A percentile compares a stretch with the other conserved stretches of the same genome.
phyloP scores from a whole-genome alignment of 352 stramenopile species.

The Pythium scleroteichum region DNA sequence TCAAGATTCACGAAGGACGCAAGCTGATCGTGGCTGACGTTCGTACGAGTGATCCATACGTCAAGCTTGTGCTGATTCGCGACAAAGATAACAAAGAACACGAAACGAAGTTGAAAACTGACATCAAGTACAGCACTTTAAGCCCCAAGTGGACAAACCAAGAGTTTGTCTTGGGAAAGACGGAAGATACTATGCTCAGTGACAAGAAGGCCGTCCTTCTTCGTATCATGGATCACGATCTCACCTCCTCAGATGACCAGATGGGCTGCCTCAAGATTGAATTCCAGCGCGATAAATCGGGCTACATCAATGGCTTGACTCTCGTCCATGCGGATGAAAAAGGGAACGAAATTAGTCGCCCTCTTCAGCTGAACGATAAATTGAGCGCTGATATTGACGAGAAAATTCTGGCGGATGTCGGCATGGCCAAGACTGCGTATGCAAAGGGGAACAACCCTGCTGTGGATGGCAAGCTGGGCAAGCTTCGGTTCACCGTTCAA shows the following conservation, averaged over 20 bases:
- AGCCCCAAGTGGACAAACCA: constrained; percentile 76
- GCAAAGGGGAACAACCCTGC: constrained; percentile 43
- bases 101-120: constrained; percentile 60
- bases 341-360: constrained; percentile 26
- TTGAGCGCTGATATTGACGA: constrained; percentile 49
- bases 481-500: constrained; percentile 52
- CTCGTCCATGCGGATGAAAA: constrained; percentile 46
- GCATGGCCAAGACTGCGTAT: constrained; percentile 32
- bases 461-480: constrained; percentile 51
- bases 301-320: constrained; percentile 48
- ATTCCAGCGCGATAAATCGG: constrained; percentile 50
- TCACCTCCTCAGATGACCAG: constrained; percentile 45
- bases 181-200: constrained; percentile 44
- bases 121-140: constrained; percentile 63
- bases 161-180: constrained; percentile 62
- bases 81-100: constrained; percentile 51
- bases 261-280: constrained; percentile 59
- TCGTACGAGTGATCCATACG: constrained; percentile 58
- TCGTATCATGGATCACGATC: constrained; percentile 63
- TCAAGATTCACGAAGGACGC: constrained; percentile 55
- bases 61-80: constrained; percentile 53
- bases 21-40: constrained; percentile 54
- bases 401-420: constrained; percentile 44
- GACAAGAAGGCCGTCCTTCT: constrained; percentile 64
- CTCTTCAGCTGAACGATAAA: constrained; percentile 44